Base-by-base conservation (phyloP, 75 land plant species). In the Chamaecyparis obtusa region DNA sequence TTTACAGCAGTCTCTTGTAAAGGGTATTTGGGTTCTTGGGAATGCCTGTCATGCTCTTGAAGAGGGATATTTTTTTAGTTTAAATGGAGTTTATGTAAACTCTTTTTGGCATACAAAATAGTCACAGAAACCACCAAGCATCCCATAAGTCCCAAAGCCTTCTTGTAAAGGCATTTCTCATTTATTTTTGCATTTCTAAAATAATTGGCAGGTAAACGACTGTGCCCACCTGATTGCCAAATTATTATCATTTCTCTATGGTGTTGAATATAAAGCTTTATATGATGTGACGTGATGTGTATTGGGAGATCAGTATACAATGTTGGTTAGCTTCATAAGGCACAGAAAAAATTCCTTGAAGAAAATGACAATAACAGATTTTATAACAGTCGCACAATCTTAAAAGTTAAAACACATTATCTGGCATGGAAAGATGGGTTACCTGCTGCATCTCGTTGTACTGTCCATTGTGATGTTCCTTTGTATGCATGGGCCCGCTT, bases 381-480 rank as follows among this genome's bases (percentile, higher is more conserved):
- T 33, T 33, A 33, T 1, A 33, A 9, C 76, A 33, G 76, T 33
- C 33, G 37, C 11, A 33, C 76, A 72, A 72, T 72, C 35, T 36
- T 7, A 72, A 32, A 72, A 9, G 76, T 72, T 32, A 13, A n/a
- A 32, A 33, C 33, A 72, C 36, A 72, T 10, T 10, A 36, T 32
- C 15, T 13, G 76, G 32, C 76, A 72, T 32, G 36, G 36, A 72
- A 80, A 37, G 43, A 43, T 27, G 49, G 44, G 49, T 78, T 81
- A 86, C 89, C 88, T 19, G 88, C 88, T 82, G 82, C 54, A 39
- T 55, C 82, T 46, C 54, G 49, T 86, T 89, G 90, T 9, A 87
- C 49, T 54, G 85, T 83, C 90, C 90, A 89, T 74, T 88, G 88
- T 64, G 90, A 81, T 6, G 83, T 81, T 81, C 83, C 83, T 81